phyloP scores from a whole-genome alignment of 495 filamentous ascomycete genomes.

The Talaromyces wortmannii region DNA sequence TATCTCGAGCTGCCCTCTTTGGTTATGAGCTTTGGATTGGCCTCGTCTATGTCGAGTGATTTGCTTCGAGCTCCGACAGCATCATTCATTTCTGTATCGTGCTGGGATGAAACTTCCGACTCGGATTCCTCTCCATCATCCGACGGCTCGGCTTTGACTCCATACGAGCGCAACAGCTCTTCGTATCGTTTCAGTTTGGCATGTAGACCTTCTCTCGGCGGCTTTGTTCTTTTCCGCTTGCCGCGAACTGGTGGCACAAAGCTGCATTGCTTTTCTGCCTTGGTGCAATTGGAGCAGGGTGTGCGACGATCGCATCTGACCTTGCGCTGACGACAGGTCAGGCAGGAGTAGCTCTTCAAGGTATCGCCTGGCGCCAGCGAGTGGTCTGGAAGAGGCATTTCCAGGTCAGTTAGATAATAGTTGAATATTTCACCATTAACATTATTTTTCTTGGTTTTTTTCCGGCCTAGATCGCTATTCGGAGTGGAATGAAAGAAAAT shows the following conservation, averaged over 20 bases:
- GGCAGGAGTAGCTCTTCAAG: slow-evolving; percentile 24
- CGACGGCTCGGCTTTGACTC: not conserved
- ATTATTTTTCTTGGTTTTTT: not conserved
- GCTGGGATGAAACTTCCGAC: not conserved
- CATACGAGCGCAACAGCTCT: not conserved
- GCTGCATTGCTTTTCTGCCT: slow-evolving; percentile 2
- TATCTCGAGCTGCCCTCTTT: not conserved
- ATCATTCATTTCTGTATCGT: not conserved
- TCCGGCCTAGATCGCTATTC: not conserved
- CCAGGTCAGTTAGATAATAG: too few relatives aligned
- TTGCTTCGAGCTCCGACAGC: not conserved
- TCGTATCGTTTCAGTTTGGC: not conserved
- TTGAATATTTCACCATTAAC: not conserved
- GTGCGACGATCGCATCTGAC: slow-evolving; percentile 20
- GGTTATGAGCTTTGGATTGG: not conserved
- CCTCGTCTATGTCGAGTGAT: not conserved
- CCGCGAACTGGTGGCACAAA: not conserved
- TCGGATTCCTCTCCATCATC: not conserved
- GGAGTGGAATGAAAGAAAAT: not conserved
- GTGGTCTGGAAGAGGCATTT: too few relatives aligned
- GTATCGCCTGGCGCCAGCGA: slow-evolving; percentile 15
- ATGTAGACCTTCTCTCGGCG: not conserved
- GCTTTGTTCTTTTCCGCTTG: not conserved
- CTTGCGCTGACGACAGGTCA: slow-evolving; percentile 24
- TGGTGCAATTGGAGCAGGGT: slow-evolving; percentile 23